These are phyloP conservation scores for Sorghum bicolor DNA, from an alignment of 176 grass and related monocot genomes.

Conservation along the genomic window Sorghum_bicolor_NCBIv3 NC_012870.2:67599501-67600000, in stretches of 20 bases:
- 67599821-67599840: not conserved
- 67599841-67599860: constrained; percentile 32
- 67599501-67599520: constrained; percentile 22
- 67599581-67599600: constrained; percentile 4
- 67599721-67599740: not conserved
- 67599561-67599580: not conserved
- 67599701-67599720: not conserved
- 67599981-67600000: constrained; percentile 70
- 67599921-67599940: constrained; percentile 54
- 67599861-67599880: constrained; percentile 86
- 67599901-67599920: constrained; percentile 54
- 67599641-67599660: constrained; percentile 32
- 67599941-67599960: constrained; percentile 62
- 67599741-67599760: not conserved
- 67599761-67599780: not conserved
- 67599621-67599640: not conserved
- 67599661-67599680: not conserved
- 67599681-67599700: constrained; percentile 1
- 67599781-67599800: not conserved
- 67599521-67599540: constrained; percentile 16
- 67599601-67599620: constrained; percentile 40
- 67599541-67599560: constrained; percentile 9
- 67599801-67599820: not conserved
- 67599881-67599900: constrained; percentile 67
- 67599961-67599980: constrained; percentile 42